Conservation (phyloP, 129 eudicot genomes). For the Lactuca saligna region DNA sequence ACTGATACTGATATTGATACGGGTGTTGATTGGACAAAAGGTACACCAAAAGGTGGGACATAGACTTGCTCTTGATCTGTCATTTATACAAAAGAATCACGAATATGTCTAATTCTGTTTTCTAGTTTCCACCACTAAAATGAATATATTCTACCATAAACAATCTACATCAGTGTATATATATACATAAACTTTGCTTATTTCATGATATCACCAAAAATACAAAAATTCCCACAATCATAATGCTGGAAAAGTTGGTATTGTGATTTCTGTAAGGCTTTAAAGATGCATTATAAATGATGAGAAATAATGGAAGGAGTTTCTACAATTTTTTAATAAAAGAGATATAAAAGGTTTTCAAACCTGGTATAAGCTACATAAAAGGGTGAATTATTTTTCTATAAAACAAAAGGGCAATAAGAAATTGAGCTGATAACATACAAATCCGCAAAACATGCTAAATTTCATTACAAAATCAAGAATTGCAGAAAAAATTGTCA, state of each 20-base stretch:
- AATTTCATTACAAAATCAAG: constrained; percentile 1
- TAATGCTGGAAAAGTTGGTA: background rate
- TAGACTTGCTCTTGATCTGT: background rate
- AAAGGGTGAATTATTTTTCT: background rate
- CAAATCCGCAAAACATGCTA: background rate
- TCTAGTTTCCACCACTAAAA: background rate
- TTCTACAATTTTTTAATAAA: too few relatives aligned
- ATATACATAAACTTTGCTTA: too few relatives aligned
- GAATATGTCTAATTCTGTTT: background rate
- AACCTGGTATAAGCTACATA: constrained; percentile 4
- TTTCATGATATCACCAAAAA: too few relatives aligned
- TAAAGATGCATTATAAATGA: background rate
- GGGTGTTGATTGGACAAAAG: background rate
- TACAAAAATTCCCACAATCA: background rate
- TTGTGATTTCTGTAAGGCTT: background rate
- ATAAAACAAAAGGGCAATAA: background rate
- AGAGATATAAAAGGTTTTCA: background rate
- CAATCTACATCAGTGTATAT: too few relatives aligned
- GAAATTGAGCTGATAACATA: background rate
- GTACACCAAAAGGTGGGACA: background rate
- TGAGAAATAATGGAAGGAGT: background rate
- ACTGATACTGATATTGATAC: background rate
- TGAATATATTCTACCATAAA: background rate
- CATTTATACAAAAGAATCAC: background rate
- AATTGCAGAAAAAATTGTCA: constrained; percentile 9